Conservation (phyloP, 1,139 yeast species). For the Lodderomyces pseudojiufengensis region DNA sequence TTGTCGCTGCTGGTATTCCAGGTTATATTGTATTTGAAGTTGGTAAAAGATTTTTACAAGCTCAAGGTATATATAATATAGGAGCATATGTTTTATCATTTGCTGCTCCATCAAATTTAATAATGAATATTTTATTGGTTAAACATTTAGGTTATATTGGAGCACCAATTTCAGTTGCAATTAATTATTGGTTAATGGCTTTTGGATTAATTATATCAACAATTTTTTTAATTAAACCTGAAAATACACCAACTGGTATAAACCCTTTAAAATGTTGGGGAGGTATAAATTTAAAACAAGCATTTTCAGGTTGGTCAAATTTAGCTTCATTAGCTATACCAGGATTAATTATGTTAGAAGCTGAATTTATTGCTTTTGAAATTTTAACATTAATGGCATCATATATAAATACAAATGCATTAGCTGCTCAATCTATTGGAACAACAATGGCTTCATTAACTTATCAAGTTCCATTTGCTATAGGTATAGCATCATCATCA, state of each 20-base stretch:
- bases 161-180: conserved; percentile 57
- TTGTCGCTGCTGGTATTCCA: conserved; percentile 53
- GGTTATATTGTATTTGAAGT: conserved; percentile 71
- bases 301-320: conserved; percentile 46
- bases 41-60: conserved; percentile 67
- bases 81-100: conserved; percentile 65
- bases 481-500: conserved; percentile 58
- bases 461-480: conserved; percentile 55
- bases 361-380: conserved; percentile 58
- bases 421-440: conserved; percentile 59
- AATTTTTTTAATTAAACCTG: conserved; percentile 32
- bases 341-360: conserved; percentile 56
- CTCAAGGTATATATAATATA: conserved; percentile 78
- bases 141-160: conserved; percentile 44
- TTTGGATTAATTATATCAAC: conserved; percentile 42
- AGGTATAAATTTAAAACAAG: conserved; percentile 25
- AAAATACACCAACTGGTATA: conserved; percentile 37
- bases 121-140: conserved; percentile 44
- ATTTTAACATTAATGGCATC: conserved; percentile 53
- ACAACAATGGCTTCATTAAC: conserved; percentile 53
- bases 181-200: conserved; percentile 57
- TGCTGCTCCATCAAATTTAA: conserved; percentile 60
- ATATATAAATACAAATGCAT: conserved; percentile 49
- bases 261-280: conserved; percentile 46
- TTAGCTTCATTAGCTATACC: conserved; percentile 51